Percentiles rank a stretch among this genome's conserved stretches.
Conservation (phyloP, 2,329 filamentous ascomycete genomes). For the Aspergillus intermedius region DNA sequence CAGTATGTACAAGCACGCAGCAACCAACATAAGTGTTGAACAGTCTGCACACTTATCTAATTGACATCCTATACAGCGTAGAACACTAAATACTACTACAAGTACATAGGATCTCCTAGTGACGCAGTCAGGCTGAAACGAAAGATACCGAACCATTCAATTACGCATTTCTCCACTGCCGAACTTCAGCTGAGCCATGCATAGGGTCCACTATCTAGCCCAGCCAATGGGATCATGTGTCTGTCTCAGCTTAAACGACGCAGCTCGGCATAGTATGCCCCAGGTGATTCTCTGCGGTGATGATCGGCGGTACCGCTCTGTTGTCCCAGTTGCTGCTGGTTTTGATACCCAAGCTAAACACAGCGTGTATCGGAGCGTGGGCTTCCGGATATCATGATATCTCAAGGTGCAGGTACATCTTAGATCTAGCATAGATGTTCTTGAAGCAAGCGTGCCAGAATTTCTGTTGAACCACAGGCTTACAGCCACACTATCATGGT, state of each 20-base stretch:
- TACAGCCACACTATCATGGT: background rate
- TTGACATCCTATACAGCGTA: background rate
- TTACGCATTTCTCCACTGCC: background rate
- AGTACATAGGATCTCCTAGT: background rate
- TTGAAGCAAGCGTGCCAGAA: background rate
- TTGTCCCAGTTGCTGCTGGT: background rate
- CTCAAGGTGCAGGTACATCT: background rate
- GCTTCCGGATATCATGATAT: background rate
- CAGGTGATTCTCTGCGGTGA: background rate
- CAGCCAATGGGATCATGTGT: background rate
- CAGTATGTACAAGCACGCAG: background rate
- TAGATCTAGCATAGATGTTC: background rate
- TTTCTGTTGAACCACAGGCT: background rate
- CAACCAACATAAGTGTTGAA: background rate
- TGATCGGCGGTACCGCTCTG: background rate
- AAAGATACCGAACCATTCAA: background rate
- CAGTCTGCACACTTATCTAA: background rate
- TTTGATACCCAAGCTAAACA: background rate
- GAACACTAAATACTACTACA: background rate
- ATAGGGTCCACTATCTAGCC: background rate
- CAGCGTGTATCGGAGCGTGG: background rate
- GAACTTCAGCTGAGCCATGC: background rate
- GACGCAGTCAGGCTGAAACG: background rate
- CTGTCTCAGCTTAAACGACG: background rate
- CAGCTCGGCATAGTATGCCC: background rate